Conservation (phyloP, 2,329 filamentous ascomycete genomes). For the Zymoseptoria brevis region DNA sequence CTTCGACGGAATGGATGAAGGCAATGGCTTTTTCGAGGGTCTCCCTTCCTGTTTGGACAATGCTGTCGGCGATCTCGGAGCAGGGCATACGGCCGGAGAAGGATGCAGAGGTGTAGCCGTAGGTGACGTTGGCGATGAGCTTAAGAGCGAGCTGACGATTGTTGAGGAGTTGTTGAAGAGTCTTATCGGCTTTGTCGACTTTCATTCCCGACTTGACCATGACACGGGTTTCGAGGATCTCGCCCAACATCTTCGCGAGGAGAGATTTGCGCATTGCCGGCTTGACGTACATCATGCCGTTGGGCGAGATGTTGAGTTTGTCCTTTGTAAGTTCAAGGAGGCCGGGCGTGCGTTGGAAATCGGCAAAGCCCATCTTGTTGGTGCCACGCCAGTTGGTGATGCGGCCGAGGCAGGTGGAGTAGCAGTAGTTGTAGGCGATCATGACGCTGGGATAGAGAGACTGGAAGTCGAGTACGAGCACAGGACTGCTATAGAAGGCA, state of each 20-base stretch:
- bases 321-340: constrained; percentile 72
- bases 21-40: constrained; percentile 91
- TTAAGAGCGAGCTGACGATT: constrained; percentile 92
- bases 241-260: constrained; percentile 89
- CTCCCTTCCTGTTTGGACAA: constrained; percentile 91
- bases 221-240: constrained; percentile 89
- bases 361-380: constrained; percentile 89
- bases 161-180: constrained; percentile 78
- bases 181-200: constrained; percentile 77
- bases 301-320: constrained; percentile 84
- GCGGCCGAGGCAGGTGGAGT: constrained; percentile 88
- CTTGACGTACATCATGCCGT: constrained; percentile 93
- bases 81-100: constrained; percentile 98
- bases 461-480: constrained; percentile 91
- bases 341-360: constrained; percentile 70
- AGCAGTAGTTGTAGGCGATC: constrained; percentile 99
- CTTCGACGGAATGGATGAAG: constrained; percentile 75
- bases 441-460: constrained; percentile 94
- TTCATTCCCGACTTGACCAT: constrained; percentile 99
- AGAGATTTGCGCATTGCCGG: constrained; percentile 79
- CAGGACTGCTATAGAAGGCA: constrained; percentile 81
- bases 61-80: constrained; percentile 94
- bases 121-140: constrained; percentile 96
- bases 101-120: constrained; percentile 92
- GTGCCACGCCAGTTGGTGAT: constrained; percentile 80